Evolutionary conservation across 495 filamentous ascomycete genomes (phyloP), one percentile per base, ranked within the genome.

Genomic region (Neurospora sp.): DNA sequence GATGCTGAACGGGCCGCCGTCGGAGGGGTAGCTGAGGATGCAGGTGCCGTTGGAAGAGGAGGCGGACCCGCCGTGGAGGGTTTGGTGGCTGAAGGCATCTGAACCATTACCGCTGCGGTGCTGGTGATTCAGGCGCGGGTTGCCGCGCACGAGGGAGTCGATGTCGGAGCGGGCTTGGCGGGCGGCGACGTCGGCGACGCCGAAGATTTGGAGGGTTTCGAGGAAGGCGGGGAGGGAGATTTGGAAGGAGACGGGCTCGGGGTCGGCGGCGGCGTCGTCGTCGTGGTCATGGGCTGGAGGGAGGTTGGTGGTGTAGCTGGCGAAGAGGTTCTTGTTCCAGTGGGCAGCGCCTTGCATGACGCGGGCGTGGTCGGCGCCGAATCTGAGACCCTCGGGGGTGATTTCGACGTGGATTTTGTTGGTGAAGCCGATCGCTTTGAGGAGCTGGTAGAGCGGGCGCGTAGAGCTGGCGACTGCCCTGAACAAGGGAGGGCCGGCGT

Each of bases 151-250:
- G 76, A 87, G 87, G 2, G 82, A 79, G 73, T 88, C 85, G 53
- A 80, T 76, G 14, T 88, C 86, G 27, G 85, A 79, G 74, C 84
- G 88, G 38, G 86, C 82, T 35, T 61, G 86, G 41, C 85, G 82
- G 22, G 84, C 80, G 39, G 83, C 83, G 31, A 88, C 78, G 75
- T 97, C 93, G 61, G 89, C 89, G 73, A 93, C 88, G 68, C 92
- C 91, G 78, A 98, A 95, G 48, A 99, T 97, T 76, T 97, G 94
- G 38, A 99, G 86, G 10, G 94, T 97, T 84, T 99, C 96, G 59
- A 99, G 88, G 10, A 99, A 87, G 46, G 95, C 92, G 2, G 91
- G 86, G 46, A 99, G 86, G 12, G 93, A 95, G 73, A 98, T 90
- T 73, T 93, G 91, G 78, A 98, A 98, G 70, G 84, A 81, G 76